A percentile compares a stretch with the other conserved stretches of the same genome.
Evolutionary conservation across 805 yeast genomes (phyloP).

Genomic region (Ogataea angusta): DNA sequence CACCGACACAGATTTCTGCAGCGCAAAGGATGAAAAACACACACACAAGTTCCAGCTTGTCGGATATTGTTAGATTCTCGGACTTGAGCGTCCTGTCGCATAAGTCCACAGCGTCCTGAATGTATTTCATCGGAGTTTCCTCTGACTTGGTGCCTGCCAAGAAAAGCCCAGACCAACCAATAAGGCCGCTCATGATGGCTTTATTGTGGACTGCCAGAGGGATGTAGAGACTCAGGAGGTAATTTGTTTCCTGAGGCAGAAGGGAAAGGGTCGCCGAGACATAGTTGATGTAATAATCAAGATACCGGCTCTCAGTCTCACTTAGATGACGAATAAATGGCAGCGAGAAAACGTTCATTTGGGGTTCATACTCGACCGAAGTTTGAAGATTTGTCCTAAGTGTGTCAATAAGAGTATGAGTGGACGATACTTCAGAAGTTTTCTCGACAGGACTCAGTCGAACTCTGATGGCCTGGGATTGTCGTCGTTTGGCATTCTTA

Average conservation of each 20-base stretch:
- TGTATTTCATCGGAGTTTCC: slow-evolving; percentile 2
- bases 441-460: neutral
- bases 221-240: slow-evolving; percentile 48
- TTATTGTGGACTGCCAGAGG: slow-evolving; percentile 50
- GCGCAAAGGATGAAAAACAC: slow-evolving; percentile 25
- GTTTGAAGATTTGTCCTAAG: neutral
- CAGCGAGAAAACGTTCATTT: slow-evolving; percentile 8
- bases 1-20: slow-evolving; percentile 26
- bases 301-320: slow-evolving; percentile 28
- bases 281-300: slow-evolving; percentile 44
- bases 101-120: slow-evolving; percentile 3
- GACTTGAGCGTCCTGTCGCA: slow-evolving; percentile 11
- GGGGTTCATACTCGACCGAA: neutral
- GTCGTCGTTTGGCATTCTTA: slow-evolving; percentile 2
- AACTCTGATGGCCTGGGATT: neutral
- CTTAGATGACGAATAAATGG: slow-evolving; percentile 9
- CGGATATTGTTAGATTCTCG: slow-evolving; percentile 1
- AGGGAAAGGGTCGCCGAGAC: slow-evolving; percentile 49
- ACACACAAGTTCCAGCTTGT: slow-evolving; percentile 18
- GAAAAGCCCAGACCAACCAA: slow-evolving; percentile 51
- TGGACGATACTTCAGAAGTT: neutral
- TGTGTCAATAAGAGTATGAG: neutral
- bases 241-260: slow-evolving; percentile 45
- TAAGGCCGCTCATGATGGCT: slow-evolving; percentile 44
- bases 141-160: slow-evolving; percentile 12